Base-by-base conservation (phyloP, 163 green algal species). In the Scenedesmus sp. region DNA sequence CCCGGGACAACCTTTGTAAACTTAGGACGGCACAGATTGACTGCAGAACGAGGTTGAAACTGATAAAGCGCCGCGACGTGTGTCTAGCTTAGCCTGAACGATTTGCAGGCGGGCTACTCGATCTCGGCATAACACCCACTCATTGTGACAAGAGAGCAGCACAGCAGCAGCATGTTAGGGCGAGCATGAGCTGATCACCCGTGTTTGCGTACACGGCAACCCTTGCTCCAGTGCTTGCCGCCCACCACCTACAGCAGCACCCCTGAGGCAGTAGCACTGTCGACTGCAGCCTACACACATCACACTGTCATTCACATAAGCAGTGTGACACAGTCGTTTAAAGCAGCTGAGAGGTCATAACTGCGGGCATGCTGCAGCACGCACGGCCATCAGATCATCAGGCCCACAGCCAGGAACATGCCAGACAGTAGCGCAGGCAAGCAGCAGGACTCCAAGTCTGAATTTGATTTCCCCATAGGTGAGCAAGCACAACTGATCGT, bases 341-440 rank as follows among this genome's bases (percentile, higher is more conserved):
- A 22, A 33, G 30, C 30, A 40, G 65, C 65, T 76, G 65, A 22
- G 16, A 40, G 65, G 12, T 7, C 65, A 76, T 15, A 76, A 76
- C 18, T 76, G 24, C 30, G 65, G 65, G 65, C 65, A 76, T 76
- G 65, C 65, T 76, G 65, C 30, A 37, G 65, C 65, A 76, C 65
- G 18, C 65, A 40, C 30, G 65, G 30, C 16, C 65, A 16, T 40
- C 40, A 76, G 65, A 76, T 76, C 65, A 76, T 40, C 65, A 76
- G 65, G 65, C 65, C 37, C 30, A 76, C 65, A 37, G 65, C 65
- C 65, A 37, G 40, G 18, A 76, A 76, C 65, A 76, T 76, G 65
- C 65, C 65, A 76, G 65, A 76, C 65, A 76, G 65, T 76, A 76
- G 65, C 65, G 30, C 65, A 76, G 30, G 65, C 30, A 76, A 76